These are phyloP conservation scores for Fusarium sp. DNA, from an alignment of 2,329 filamentous ascomycete genomes.

Conservation along the genomic window DNA sequence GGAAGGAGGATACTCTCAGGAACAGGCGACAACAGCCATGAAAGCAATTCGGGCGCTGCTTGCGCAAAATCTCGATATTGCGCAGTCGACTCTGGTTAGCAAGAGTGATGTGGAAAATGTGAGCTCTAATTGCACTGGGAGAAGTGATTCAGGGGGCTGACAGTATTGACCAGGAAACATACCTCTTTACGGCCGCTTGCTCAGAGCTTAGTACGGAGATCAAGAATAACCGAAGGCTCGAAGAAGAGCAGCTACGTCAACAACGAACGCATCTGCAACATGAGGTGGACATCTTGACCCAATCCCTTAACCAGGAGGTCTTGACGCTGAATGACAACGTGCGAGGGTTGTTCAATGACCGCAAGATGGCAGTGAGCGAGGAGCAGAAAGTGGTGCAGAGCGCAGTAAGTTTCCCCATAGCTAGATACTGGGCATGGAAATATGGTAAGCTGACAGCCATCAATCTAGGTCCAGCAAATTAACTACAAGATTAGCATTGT, in stretches of 20 bases:
- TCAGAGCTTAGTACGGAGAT: slow-evolving; percentile 90
- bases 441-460: slow-evolving; percentile 19
- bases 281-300: slow-evolving; percentile 90
- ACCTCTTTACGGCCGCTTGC: slow-evolving; percentile 92
- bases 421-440: neutral
- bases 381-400: slow-evolving; percentile 87
- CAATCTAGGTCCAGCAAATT: slow-evolving; percentile 79
- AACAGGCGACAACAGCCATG: slow-evolving; percentile 86
- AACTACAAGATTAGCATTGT: slow-evolving; percentile 95
- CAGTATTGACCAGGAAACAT: slow-evolving; percentile 68
- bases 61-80: slow-evolving; percentile 79
- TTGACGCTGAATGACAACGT: slow-evolving; percentile 84
- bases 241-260: slow-evolving; percentile 81
- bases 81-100: slow-evolving; percentile 79
- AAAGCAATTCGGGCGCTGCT: slow-evolving; percentile 84
- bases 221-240: slow-evolving; percentile 74
- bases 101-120: slow-evolving; percentile 92
- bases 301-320: slow-evolving; percentile 84
- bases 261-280: slow-evolving; percentile 88
- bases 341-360: slow-evolving; percentile 95
- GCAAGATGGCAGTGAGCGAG: slow-evolving; percentile 88
- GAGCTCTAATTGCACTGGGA: slow-evolving; percentile 9
- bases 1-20: slow-evolving; percentile 73
- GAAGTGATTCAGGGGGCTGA: slow-evolving; percentile 21
- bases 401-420: slow-evolving; percentile 60